Evolutionary conservation across 2,329 filamentous ascomycete genomes (phyloP).

Genomic region (Orbilia javanica): DNA sequence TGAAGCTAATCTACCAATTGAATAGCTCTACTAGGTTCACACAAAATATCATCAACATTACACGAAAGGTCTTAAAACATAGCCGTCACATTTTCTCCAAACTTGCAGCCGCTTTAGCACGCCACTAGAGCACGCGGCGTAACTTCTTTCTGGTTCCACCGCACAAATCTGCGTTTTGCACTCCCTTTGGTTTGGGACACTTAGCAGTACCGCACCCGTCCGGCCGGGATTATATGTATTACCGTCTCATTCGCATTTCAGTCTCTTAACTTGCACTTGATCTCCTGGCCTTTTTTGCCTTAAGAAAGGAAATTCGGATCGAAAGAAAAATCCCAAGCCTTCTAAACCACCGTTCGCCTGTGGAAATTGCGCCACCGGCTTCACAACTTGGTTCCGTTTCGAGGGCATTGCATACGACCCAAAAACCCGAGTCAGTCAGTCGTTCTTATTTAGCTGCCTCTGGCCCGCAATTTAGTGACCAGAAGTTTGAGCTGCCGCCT

Average conservation of each 20-base stretch:
- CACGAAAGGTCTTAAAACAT: conserved; percentile 54
- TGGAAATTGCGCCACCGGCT: conserved; percentile 58
- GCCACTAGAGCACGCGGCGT: conserved; percentile 50
- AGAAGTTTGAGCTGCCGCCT: conserved; percentile 56
- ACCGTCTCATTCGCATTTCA: conserved; percentile 29
- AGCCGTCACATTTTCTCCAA: conserved; percentile 48
- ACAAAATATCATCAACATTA: conserved; percentile 51
- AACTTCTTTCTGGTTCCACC: conserved; percentile 53
- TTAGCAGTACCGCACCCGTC: conserved; percentile 29
- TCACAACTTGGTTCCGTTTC: conserved; percentile 50
- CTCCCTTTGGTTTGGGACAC: conserved; percentile 44
- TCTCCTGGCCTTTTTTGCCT: conserved; percentile 30
- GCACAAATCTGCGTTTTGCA: conserved; percentile 29
- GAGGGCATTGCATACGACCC: conserved; percentile 54
- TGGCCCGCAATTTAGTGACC: conserved; percentile 55
- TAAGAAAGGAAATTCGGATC: conserved; percentile 22
- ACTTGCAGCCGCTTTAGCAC: conserved; percentile 57
- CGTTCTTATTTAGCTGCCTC: conserved; percentile 51
- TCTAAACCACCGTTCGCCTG: conserved; percentile 56
- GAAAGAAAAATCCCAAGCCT: conserved; percentile 46
- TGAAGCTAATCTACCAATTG: conserved; percentile 57
- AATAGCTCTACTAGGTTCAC: conserved; percentile 37
- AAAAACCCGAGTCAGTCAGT: conserved; percentile 38
- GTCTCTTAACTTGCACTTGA: conserved; percentile 30
- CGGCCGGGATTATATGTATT: conserved; percentile 49